Percentiles rank a stretch among this genome's conserved stretches.
These are phyloP conservation scores for Omphalotus olearius DNA, from an alignment of 1,284 basidiomycete species.

Conservation along the genomic window DNA sequence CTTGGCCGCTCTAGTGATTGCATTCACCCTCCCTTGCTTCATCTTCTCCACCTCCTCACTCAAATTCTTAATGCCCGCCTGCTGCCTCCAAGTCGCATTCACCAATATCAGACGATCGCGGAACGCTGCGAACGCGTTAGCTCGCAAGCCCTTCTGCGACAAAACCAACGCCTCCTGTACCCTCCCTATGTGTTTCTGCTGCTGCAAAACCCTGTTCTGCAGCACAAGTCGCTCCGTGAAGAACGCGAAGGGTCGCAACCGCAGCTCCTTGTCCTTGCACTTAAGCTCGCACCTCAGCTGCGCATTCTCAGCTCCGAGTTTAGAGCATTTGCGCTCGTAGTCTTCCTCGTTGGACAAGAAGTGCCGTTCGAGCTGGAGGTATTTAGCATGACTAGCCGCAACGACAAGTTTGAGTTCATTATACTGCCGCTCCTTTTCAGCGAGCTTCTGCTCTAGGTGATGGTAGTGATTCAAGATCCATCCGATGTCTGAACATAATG, in stretches of 20 bases:
- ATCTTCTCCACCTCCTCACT: conserved; percentile 29
- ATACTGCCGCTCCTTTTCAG: conserved; percentile 6
- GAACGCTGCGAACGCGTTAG: conserved; percentile 31
- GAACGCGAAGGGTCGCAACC: conserved; percentile 25
- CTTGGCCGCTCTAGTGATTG: conserved; percentile 34
- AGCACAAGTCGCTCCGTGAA: conserved; percentile 38
- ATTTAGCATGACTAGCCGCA: conserved; percentile 14
- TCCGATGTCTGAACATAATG: neutral
- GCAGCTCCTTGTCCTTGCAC: neutral
- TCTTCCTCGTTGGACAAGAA: conserved; percentile 12
- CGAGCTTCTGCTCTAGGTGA: conserved; percentile 8
- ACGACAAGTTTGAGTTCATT: conserved; percentile 4
- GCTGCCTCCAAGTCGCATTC: conserved; percentile 33
- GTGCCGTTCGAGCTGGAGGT: conserved; percentile 13
- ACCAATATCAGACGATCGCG: conserved; percentile 33
- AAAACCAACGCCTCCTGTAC: conserved; percentile 20
- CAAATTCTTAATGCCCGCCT: conserved; percentile 28
- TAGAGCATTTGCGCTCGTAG: conserved; percentile 9
- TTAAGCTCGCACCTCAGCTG: neutral
- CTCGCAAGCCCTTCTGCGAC: conserved; percentile 19
- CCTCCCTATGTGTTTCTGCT: conserved; percentile 31
- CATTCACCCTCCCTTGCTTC: conserved; percentile 28
- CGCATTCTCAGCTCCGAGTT: conserved; percentile 8
- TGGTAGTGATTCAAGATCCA: conserved; percentile 6
- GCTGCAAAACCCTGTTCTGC: conserved; percentile 37